A percentile compares a stretch with the other conserved stretches of the same genome.
phyloP scores from a whole-genome alignment of 2,329 filamentous ascomycete species.

The Penicillium sp. region DNA sequence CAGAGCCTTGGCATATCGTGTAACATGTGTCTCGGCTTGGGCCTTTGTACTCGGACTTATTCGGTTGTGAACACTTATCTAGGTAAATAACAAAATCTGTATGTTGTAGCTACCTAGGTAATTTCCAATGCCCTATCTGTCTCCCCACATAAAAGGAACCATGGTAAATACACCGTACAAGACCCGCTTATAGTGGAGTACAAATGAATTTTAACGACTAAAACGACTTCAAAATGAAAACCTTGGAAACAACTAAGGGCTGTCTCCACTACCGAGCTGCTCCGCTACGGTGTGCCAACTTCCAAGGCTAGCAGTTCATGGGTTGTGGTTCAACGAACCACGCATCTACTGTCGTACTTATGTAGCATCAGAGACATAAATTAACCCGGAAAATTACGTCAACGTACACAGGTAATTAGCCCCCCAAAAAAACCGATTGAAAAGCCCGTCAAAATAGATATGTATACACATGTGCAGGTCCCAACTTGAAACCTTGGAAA shows the following conservation, averaged over 20 bases:
- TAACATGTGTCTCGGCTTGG: not conserved
- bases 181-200: not conserved
- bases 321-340: not conserved
- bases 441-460: not conserved
- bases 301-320: not conserved
- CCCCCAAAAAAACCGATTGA: not conserved
- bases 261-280: not conserved
- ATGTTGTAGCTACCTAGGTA: not conserved
- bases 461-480: not conserved
- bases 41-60: not conserved
- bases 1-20: not conserved
- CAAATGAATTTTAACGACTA: not conserved
- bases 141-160: not conserved
- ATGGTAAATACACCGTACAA: not conserved
- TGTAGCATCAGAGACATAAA: not conserved
- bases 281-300: not conserved
- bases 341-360: not conserved
- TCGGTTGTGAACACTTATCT: not conserved
- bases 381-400: not conserved
- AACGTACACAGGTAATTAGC: not conserved
- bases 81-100: not conserved
- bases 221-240: conserved; percentile 1
- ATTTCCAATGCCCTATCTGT: not conserved
- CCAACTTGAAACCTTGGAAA: not conserved
- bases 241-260: not conserved